Evolutionary conservation across 2,329 filamentous ascomycete genomes (phyloP).

Genomic region (Talaromyces sp.): DNA sequence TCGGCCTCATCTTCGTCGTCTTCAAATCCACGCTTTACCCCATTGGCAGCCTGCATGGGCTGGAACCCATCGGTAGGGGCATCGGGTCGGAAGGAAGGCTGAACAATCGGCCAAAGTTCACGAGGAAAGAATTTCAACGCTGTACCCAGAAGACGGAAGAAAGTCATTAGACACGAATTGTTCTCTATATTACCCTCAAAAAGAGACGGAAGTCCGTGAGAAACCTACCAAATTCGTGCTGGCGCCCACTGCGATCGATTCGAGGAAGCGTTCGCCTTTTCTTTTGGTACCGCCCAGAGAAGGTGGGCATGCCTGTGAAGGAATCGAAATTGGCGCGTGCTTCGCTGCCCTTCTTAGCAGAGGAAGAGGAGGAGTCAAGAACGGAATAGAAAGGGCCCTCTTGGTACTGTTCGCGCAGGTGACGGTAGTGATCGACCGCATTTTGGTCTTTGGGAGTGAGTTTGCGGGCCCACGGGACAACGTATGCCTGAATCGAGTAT

Average conservation of each 20-base stretch:
- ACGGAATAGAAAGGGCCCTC: constrained; percentile 64
- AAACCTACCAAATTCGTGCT: constrained; percentile 41
- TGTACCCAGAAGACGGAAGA: constrained; percentile 24
- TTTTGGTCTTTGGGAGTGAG: constrained; percentile 47
- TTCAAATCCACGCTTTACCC: constrained; percentile 45
- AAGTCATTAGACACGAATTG: not conserved
- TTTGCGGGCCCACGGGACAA: constrained; percentile 35
- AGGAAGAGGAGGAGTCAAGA: constrained; percentile 44
- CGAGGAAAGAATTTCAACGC: constrained; percentile 62
- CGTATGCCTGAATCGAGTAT: constrained; percentile 40
- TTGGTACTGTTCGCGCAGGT: constrained; percentile 58
- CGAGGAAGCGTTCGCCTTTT: constrained; percentile 59
- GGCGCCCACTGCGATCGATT: constrained; percentile 49
- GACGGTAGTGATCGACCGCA: constrained; percentile 54
- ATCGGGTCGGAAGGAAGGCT: constrained; percentile 47
- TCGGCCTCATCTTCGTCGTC: constrained; percentile 48
- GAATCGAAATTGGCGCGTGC: constrained; percentile 59
- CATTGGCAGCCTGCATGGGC: constrained; percentile 17
- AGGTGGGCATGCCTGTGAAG: constrained; percentile 64
- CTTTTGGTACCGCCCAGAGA: constrained; percentile 60
- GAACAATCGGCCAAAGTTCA: constrained; percentile 59
- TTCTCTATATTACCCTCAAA: not conserved
- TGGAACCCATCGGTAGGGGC: constrained; percentile 35
- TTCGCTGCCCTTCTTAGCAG: constrained; percentile 48
- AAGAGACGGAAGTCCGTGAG: not conserved